phyloP scores from a whole-genome alignment of 2,329 filamentous ascomycete species.

The Aspergillus sergii region DNA sequence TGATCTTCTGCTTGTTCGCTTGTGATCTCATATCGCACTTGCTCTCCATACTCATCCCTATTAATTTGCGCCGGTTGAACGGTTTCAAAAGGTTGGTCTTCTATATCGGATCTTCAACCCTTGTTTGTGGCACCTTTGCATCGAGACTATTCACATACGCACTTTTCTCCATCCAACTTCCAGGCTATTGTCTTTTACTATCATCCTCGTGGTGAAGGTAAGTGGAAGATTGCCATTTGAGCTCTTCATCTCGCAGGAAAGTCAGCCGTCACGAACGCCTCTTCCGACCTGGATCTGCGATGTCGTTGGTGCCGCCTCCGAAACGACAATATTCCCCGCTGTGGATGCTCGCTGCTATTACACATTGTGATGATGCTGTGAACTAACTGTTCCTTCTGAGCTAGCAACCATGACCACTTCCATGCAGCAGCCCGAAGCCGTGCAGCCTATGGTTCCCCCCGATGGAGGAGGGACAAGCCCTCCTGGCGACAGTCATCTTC shows the following conservation, averaged over 20 bases:
- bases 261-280: not conserved
- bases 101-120: not conserved
- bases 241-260: not conserved
- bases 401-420: slow-evolving; percentile 14
- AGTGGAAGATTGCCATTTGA: not conserved
- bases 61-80: not conserved
- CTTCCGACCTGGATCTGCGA: not conserved
- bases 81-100: not conserved
- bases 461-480: slow-evolving; percentile 22
- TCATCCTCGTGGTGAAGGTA: not conserved
- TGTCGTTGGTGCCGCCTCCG: not conserved
- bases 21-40: slow-evolving; percentile 8
- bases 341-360: not conserved
- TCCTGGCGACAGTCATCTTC: slow-evolving; percentile 17
- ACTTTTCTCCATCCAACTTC: not conserved
- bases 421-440: slow-evolving; percentile 20
- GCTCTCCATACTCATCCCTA: slow-evolving; percentile 1
- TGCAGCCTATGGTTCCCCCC: slow-evolving; percentile 23
- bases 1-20: not conserved
- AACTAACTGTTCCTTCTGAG: slow-evolving; percentile 3
- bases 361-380: not conserved
- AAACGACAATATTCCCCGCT: not conserved
- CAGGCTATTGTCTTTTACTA: not conserved
- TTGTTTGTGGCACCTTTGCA: not conserved
- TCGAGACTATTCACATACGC: not conserved